These are phyloP conservation scores for Aspergillus calidoustus DNA, from an alignment of 2,329 filamentous ascomycete genomes.

Conservation along the genomic window DNA sequence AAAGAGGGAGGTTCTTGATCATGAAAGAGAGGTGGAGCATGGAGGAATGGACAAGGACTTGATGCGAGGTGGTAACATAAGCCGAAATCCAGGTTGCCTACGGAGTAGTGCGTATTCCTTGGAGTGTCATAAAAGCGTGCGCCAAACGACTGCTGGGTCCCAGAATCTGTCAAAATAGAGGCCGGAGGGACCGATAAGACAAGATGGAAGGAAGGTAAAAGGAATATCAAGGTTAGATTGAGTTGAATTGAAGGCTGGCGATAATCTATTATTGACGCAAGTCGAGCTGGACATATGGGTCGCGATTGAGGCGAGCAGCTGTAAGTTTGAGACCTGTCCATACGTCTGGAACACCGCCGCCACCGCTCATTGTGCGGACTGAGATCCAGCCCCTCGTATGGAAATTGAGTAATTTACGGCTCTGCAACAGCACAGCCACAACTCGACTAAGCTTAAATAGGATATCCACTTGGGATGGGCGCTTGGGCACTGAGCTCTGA, in stretches of 20 bases:
- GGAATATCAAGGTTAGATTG: neutral
- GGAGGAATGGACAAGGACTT: slow-evolving; percentile 7
- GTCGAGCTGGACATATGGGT: neutral
- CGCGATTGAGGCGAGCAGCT: neutral
- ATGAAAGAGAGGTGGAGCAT: slow-evolving; percentile 14
- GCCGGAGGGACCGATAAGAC: neutral
- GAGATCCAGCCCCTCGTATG: neutral
- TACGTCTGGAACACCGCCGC: neutral
- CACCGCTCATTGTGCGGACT: neutral
- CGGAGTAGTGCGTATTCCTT: neutral
- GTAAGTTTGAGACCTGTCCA: neutral
- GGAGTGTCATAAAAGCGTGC: slow-evolving; percentile 1
- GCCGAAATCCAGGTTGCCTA: slow-evolving; percentile 8
- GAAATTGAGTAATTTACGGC: neutral
- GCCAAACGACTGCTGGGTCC: neutral
- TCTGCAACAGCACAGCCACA: neutral
- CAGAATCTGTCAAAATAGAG: neutral
- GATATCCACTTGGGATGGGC: neutral
- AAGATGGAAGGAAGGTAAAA: neutral
- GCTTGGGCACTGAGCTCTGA: neutral
- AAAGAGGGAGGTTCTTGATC: slow-evolving; percentile 11
- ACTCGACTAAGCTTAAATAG: neutral
- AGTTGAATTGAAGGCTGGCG: neutral
- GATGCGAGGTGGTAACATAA: slow-evolving; percentile 10
- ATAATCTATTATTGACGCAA: neutral